Evolutionary conservation across 1,139 yeast genomes (phyloP), one percentile per base, ranked within the genome.

Genomic region (Suhomyces atakaporum): DNA sequence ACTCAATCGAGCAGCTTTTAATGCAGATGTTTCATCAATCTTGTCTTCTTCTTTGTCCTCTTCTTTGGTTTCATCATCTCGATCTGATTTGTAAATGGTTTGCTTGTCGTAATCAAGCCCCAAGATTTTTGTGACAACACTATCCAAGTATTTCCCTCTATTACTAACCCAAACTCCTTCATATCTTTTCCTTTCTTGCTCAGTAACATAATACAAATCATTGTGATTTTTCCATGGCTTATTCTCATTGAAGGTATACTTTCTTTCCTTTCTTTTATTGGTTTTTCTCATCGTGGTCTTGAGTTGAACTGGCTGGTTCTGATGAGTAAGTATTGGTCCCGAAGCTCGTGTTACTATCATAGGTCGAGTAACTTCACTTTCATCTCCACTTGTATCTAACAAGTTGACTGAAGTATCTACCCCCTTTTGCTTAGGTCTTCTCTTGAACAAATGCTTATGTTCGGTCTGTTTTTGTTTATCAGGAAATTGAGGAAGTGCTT

Each of bases 161-260:
- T 92, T 92, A 31, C 95, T 80, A 0, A 84, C 95, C 96, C 96
- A 92, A 16, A 92, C 74, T 11, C 95, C 95, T 58, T 89, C 97
- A 58, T 90, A 90, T 33, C 97, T 63, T 53, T 88, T 89, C 41
- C 87, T 70, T 56, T 92, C 97, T 24, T 70, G 74, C 19, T 83
- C 89, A 0, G 84, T 74, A 9, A 89, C 72, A 35, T 65, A 69
- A 31, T 69, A 69, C 8, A 81, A 69, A 44, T 80, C 85, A 27
- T 68, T 69, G 55, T 88, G 96, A 52, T 87, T 82, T 52, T 90
- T 92, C 97, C 98, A 92, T 0, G 97, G 97, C 58, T 90, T 89
- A 45, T 86, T 88, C 50, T 86, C 96, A 55, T 92, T 84, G 58
- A 92, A 90, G 15, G 62, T 57, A 28, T 69, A 62, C 49, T 70